Evolutionary conservation across 1,284 basidiomycete species (phyloP).

Genomic region (Leccinum pallidistipes): DNA sequence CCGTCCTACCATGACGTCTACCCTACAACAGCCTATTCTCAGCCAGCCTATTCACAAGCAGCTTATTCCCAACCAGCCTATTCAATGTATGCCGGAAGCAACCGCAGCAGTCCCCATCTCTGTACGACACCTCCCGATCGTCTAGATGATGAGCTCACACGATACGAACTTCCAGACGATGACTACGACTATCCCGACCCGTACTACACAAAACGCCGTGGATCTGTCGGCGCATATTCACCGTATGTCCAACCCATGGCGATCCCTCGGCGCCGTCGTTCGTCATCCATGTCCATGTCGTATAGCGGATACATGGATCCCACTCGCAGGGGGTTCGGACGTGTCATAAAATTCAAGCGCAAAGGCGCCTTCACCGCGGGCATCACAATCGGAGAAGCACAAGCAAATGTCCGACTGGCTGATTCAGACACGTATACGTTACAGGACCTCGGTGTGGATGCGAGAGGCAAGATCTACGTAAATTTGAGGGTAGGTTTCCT

Average conservation of each 20-base stretch:
- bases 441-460: constrained; percentile 63
- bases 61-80: background rate
- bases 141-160: constrained; percentile 8
- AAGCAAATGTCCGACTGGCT: constrained; percentile 59
- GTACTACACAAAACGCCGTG: constrained; percentile 27
- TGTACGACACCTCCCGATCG: constrained; percentile 14
- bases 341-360: constrained; percentile 69
- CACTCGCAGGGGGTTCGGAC: constrained; percentile 46
- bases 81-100: constrained; percentile 25
- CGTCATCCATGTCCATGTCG: constrained; percentile 64
- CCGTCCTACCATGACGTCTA: constrained; percentile 24
- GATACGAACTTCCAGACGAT: constrained; percentile 22
- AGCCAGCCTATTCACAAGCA: background rate
- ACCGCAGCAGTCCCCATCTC: constrained; percentile 16
- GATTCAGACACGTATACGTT: constrained; percentile 58
- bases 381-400: constrained; percentile 68
- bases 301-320: constrained; percentile 41
- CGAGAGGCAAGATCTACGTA: constrained; percentile 56
- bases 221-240: constrained; percentile 20
- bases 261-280: constrained; percentile 42
- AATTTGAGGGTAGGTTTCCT: constrained; percentile 53
- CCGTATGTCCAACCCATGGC: constrained; percentile 25
- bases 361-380: constrained; percentile 67
- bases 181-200: constrained; percentile 24
- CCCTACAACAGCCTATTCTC: constrained; percentile 23